phyloP scores from a whole-genome alignment of 2,329 filamentous ascomycete genomes.

The Cadophora malorum region DNA sequence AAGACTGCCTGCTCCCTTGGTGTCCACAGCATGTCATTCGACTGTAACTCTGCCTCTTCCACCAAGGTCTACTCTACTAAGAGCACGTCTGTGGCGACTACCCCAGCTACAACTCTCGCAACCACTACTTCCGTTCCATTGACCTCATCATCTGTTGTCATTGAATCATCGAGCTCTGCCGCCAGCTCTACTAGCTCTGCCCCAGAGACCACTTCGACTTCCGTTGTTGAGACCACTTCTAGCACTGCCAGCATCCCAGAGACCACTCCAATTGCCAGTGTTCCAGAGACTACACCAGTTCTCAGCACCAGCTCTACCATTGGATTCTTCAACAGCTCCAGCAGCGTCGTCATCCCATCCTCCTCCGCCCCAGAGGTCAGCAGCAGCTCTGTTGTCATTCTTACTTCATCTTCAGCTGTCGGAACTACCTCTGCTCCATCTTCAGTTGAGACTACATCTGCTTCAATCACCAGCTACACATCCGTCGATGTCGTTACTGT shows the following conservation, averaged over 20 bases:
- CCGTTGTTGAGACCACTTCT: neutral
- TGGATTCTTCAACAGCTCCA: slow-evolving; percentile 7
- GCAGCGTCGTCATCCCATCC: slow-evolving; percentile 1
- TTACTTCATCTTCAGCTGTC: slow-evolving; percentile 20
- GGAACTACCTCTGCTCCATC: slow-evolving; percentile 23
- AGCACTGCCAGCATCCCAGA: slow-evolving; percentile 4
- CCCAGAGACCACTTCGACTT: slow-evolving; percentile 10
- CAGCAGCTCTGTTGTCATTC: neutral
- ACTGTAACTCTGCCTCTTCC: slow-evolving; percentile 59
- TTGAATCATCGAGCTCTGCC: slow-evolving; percentile 10
- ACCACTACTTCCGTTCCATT: slow-evolving; percentile 24
- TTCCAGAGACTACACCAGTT: slow-evolving; percentile 33
- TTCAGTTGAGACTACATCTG: slow-evolving; percentile 21
- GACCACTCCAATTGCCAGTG: slow-evolving; percentile 34
- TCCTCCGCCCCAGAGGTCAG: slow-evolving; percentile 1
- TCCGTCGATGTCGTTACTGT: slow-evolving; percentile 38
- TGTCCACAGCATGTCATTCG: slow-evolving; percentile 77
- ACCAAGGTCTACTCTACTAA: slow-evolving; percentile 32
- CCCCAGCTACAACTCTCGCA: slow-evolving; percentile 32
- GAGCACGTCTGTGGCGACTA: slow-evolving; percentile 25
- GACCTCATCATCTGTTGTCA: slow-evolving; percentile 9
- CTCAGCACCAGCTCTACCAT: slow-evolving; percentile 30
- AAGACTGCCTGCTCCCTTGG: slow-evolving; percentile 71
- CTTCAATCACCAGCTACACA: slow-evolving; percentile 16
- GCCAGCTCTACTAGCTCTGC: slow-evolving; percentile 16